Evolutionary conservation across 345 rosid species (phyloP), one percentile per base, ranked within the genome.

Genomic region (Heritiera littoralis): DNA sequence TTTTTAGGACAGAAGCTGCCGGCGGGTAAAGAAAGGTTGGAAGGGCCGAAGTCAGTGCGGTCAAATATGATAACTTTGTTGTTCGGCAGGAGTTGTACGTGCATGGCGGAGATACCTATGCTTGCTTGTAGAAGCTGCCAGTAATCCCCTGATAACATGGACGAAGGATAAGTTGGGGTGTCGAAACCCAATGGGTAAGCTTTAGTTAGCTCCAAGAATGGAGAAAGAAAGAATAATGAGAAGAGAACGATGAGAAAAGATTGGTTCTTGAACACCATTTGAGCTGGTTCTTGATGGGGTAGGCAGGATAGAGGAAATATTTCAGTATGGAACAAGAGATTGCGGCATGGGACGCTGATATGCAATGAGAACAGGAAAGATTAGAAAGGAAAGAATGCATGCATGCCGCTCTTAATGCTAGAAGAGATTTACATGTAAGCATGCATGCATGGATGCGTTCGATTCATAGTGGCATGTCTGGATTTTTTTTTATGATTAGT

Each of bases 21-120:
- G 66, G 49, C 67, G 0, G 95, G 89, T 65, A 94, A 84, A 78
- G 93, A 86, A 49, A 92, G 32, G 78, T 94, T 94, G 38, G 97
- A 92, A 30, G 65, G 84, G 76, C 98, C 98, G 68, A 85, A 82
- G 73, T 92, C 93, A 28, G 94, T 92, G 48, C 98, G 94, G 81
- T 94, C 98, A 63, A 94, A 94, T 80, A 94, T 85, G 80, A 94
- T 77, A 54, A 92, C 91, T 80, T 81, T 88, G 84, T 85, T 83
- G 83, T 90, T 86, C 23, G 81, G 86, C 76, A 94, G 93, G 40
- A 92, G 80, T 69, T 94, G 97, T 89, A 91, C 90, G 90, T 94
- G 97, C 98, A 94, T 91, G 76, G 97, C 93, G 28, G 98, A 94
- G 80, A 92, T 68, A 80, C 98, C 98, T 59, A 90, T 82, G 89